Base-by-base conservation (phyloP, 2,329 filamentous ascomycete genomes). In the Fusarium tupiense region DNA sequence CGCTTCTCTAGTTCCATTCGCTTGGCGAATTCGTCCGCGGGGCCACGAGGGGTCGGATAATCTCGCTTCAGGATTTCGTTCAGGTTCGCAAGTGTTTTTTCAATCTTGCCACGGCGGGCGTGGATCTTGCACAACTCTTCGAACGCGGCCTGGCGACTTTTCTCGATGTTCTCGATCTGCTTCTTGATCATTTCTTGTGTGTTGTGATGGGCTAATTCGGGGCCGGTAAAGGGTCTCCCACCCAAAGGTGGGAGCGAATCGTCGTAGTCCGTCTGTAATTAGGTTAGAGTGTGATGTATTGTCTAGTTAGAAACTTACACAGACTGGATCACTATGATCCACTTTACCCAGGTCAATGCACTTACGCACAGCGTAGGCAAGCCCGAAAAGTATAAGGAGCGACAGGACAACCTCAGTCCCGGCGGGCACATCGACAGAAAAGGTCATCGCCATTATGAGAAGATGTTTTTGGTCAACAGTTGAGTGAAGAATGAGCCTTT, bases 191-290 rank as follows among this genome's bases (percentile, higher is more conserved):
- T 16, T 6, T 37, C 35, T 19, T 37, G 35, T 0, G 35, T 37
- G 1, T 37, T 37, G 0, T 19, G 35, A 19, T 19, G 35, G 4
- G 35, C 16, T 1, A 37, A 1, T 19, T 37, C 35, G 0, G 35
- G 35, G 9, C 35, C 35, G 2, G 35, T 37, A 5, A 31, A 22
- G 0, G 13, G 10, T 4, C 10, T 31, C 2, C n/a, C 14, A 0
- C 47, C 47, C 6, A 50, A 20, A 6, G 29, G 9, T 1, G 22
- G 22, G 3, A 50, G 47, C 0, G 8, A 13, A 7, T 31, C 29
- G 0, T 5, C 16, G 1, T 6, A 50, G 0, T 0, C 7, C 0
- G 5, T 12, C 47, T 33, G 22, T 16, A 4, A 5, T 2, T n/a
- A 5, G 3, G 22, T 33, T 19, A 50, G 47, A 31, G 10, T 22